Evolutionary conservation across 225 moss, liverwort and hornwort species (phyloP).

Genomic region (Ulota crispa): DNA sequence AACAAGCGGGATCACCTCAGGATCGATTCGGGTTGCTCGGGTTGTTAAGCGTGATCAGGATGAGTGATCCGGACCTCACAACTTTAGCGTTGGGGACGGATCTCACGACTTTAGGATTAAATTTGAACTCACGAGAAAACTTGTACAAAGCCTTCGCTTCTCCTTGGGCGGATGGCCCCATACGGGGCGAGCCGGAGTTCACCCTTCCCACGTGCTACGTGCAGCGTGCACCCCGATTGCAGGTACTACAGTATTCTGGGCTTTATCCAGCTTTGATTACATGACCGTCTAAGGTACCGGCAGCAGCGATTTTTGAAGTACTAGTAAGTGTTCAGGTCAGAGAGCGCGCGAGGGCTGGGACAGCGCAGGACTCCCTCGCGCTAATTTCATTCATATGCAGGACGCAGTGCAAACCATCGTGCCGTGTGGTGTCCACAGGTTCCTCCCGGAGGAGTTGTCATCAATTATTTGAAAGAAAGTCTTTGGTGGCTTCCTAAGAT

Average conservation of each 20-base stretch:
- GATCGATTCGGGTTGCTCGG: constrained; percentile 94
- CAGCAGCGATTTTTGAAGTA: no score
- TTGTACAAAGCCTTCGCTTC: constrained; percentile 99
- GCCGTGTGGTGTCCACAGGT: no score
- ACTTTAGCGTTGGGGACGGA: constrained; percentile 98
- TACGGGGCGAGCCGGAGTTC: constrained; percentile 92
- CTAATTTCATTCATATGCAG: no score
- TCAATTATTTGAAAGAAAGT: no score
- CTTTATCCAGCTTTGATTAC: no score
- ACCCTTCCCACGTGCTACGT: constrained; percentile 85
- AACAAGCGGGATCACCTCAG: constrained; percentile 27
- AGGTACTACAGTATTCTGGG: constrained; percentile 54
- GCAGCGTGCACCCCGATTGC: constrained; percentile 91
- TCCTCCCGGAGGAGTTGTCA: no score
- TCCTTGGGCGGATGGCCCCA: constrained; percentile 98
- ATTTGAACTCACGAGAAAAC: constrained; percentile 98
- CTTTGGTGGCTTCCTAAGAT: no score
- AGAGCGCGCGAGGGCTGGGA: no score
- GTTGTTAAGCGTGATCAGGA: constrained; percentile 95
- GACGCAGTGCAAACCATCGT: no score
- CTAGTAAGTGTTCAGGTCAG: no score
- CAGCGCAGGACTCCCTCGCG: no score
- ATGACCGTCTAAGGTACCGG: no score
- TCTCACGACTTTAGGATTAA: constrained; percentile 91
- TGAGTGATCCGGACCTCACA: constrained; percentile 92